Evolutionary conservation across 495 filamentous ascomycete genomes (phyloP).

Genomic region (Penicillium parvum): DNA sequence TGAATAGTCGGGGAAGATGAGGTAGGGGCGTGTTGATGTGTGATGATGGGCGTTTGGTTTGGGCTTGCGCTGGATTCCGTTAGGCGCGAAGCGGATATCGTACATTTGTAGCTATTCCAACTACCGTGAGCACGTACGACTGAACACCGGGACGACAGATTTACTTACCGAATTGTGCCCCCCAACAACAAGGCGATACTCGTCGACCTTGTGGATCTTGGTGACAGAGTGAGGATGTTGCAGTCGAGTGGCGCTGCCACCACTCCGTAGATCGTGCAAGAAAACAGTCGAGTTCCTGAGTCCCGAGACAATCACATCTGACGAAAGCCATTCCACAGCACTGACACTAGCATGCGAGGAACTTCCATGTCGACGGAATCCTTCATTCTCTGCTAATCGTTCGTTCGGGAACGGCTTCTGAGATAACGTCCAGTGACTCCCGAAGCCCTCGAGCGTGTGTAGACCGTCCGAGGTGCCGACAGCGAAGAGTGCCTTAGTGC

Average conservation of each 20-base stretch:
- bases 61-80: conserved; percentile 27
- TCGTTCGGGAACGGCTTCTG: conserved; percentile 30
- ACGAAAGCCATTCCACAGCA: conserved; percentile 40
- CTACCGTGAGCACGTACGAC: background rate
- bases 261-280: conserved; percentile 35
- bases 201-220: conserved; percentile 37
- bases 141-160: background rate
- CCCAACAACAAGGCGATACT: conserved; percentile 32
- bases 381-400: conserved; percentile 7
- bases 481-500: conserved; percentile 30
- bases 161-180: conserved; percentile 34
- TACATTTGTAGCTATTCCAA: conserved; percentile 38
- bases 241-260: conserved; percentile 29
- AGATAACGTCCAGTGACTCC: conserved; percentile 29
- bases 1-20: conserved; percentile 30
- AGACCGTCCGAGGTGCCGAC: conserved; percentile 42
- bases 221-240: conserved; percentile 33
- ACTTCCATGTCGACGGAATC: conserved; percentile 18
- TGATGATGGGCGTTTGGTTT: conserved; percentile 23
- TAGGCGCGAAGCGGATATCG: conserved; percentile 38
- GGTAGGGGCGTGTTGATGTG: conserved; percentile 34
- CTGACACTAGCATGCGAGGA: conserved; percentile 32
- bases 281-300: conserved; percentile 35
- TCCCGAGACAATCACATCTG: conserved; percentile 34
- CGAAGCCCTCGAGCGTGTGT: conserved; percentile 29